Percentiles rank a stretch among this genome's conserved stretches.
phyloP scores from a whole-genome alignment of 2,329 filamentous ascomycete species.

The Trematosphaeria pertusa region DNA sequence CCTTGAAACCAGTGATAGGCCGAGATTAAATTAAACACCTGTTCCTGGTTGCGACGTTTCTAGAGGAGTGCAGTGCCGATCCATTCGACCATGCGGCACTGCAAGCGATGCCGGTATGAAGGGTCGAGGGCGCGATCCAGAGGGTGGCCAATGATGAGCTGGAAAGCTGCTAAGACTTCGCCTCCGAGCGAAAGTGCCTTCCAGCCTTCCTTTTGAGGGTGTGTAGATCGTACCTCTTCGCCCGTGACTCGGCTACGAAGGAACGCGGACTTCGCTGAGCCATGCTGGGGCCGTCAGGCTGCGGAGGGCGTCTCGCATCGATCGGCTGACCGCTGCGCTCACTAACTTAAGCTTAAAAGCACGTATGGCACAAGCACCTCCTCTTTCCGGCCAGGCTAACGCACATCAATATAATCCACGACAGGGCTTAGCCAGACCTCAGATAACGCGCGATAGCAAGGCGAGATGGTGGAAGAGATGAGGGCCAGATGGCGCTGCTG shows the following conservation, averaged over 20 bases:
- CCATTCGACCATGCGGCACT: conserved; percentile 5
- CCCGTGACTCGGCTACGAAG: conserved; percentile 9
- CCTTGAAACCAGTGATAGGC: conserved; percentile 18
- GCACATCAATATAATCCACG: conserved; percentile 38
- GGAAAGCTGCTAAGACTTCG: conserved; percentile 3
- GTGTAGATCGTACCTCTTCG: conserved; percentile 9
- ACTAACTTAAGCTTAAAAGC: conserved; percentile 47
- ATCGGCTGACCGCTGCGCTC: conserved; percentile 28
- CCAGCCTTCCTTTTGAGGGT: conserved; percentile 24
- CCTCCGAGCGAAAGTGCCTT: conserved; percentile 13
- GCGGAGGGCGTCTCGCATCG: conserved; percentile 5
- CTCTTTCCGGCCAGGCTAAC: conserved; percentile 33
- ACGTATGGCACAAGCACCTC: conserved; percentile 38
- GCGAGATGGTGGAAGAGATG: conserved; percentile 7
- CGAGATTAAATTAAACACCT: conserved; percentile 21
- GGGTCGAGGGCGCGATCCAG: conserved; percentile 10
- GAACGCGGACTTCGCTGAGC: conserved; percentile 6
- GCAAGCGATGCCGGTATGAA: conserved; percentile 11
- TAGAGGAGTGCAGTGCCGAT: conserved; percentile 12
- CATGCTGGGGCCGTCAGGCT: conserved; percentile 10
- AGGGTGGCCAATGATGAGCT: conserved; percentile 18
- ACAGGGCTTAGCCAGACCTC: conserved; percentile 26
- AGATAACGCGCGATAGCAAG: conserved; percentile 37
- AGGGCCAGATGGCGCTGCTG: conserved; percentile 3
- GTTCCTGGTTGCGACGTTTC: conserved; percentile 1